phyloP scores from a whole-genome alignment of 2,329 filamentous ascomycete genomes.

The Colletotrichum sp. region DNA sequence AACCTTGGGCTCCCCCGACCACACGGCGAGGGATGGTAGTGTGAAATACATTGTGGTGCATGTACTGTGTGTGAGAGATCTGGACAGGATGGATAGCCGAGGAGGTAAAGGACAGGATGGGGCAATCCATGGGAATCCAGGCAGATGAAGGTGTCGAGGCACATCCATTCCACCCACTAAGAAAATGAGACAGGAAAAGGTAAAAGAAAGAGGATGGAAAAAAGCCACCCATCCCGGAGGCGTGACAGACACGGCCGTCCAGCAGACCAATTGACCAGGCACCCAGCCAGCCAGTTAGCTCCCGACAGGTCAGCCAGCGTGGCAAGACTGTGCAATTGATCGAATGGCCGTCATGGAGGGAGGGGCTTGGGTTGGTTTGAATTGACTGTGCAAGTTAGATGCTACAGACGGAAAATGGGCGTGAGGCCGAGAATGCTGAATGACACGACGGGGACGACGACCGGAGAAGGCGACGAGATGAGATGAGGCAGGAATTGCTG shows the following conservation, averaged over 20 bases:
- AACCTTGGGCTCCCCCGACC: not conserved
- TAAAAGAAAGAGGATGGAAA: not conserved
- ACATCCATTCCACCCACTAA: slow-evolving; percentile 1
- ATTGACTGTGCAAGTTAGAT: not conserved
- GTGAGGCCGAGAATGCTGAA: not conserved
- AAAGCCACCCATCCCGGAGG: slow-evolving; percentile 1
- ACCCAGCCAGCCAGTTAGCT: not conserved
- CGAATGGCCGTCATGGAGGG: not conserved
- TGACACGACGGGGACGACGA: not conserved
- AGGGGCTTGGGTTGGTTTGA: not conserved
- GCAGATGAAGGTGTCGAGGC: slow-evolving; percentile 7
- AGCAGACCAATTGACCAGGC: not conserved
- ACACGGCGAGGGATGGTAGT: not conserved
- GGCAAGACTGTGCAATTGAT: not conserved
- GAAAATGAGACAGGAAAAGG: slow-evolving; percentile 7
- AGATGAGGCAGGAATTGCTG: slow-evolving; percentile 11
- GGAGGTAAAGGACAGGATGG: not conserved
- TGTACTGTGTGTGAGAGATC: not conserved
- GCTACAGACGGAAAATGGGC: not conserved
- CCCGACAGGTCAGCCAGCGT: not conserved
- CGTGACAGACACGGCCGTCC: not conserved
- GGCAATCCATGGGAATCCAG: not conserved
- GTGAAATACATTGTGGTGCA: not conserved
- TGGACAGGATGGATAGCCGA: not conserved
- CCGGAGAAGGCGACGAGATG: not conserved